Base-by-base conservation (phyloP, 306 rosid species). In the Calophaca sinica region DNA sequence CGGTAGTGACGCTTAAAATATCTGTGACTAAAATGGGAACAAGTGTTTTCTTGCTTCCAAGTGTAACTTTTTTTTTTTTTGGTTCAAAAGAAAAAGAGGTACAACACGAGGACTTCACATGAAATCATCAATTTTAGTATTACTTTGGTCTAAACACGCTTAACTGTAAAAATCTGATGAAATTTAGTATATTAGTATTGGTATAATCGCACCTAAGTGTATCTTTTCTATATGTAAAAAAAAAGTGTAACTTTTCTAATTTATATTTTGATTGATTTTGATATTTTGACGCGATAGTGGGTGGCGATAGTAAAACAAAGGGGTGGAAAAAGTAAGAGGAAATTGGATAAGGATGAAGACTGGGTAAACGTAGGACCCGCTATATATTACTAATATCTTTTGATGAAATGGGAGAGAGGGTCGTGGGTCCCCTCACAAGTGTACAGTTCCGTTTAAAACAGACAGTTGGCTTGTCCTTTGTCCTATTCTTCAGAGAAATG, bases 311-410 rank as follows among this genome's bases (percentile, higher is more conserved):
- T 14, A 52, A 82, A 75, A 66, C 2, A 41, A 60, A 0, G 51
- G 20, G 41, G 70, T 59, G 68, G 35, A 14, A 69, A 9, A 71
- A 78, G 80, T 55, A 44, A 49, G 69, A 44, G 11, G 12, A 20
- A 9, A 31, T 20, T 69, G 91, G 91, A 89, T 89, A 86, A 88
- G 87, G 77, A 84, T 59, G 84, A 82, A 74, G 84, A 86, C 84
- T 67, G 39, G 70, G 87, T 77, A 28, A 71, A 62, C 1, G 41
- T 57, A 39, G 90, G 88, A 2, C 82, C 86, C 84, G 3, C 73
- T 0, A 36, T 44, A 79, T 66, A 81, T n/a, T 32, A 32, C 2
- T 33, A 33, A 33, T 2, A 79, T 82, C 84, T 80, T 83, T n/a
- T 28, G 10, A 7, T 2, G 8, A 10, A 41, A 68, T 29, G 13